These are phyloP conservation scores for Corinectria fuckeliana DNA, from an alignment of 2,329 filamentous ascomycete genomes.

Conservation along the genomic window DNA sequence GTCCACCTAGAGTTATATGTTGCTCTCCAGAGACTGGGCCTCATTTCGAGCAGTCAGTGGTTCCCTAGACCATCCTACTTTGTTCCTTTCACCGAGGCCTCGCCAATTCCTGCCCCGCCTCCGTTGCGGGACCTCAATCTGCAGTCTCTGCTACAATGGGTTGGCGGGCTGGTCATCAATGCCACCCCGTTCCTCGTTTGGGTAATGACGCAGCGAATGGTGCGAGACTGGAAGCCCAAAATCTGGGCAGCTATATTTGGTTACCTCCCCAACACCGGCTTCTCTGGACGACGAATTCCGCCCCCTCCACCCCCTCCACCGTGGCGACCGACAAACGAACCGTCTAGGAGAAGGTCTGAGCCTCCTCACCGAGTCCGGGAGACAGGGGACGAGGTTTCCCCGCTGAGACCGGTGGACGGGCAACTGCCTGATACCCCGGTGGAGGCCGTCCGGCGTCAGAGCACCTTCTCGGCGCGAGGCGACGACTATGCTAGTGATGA, in stretches of 20 bases:
- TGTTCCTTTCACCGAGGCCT: slow-evolving; percentile 59
- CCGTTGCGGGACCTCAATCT: slow-evolving; percentile 47
- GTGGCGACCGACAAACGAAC: slow-evolving; percentile 23
- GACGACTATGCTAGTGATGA: slow-evolving; percentile 64
- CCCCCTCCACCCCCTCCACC: slow-evolving; percentile 30
- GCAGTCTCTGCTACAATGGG: slow-evolving; percentile 52
- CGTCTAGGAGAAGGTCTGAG: slow-evolving; percentile 23
- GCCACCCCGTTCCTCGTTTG: slow-evolving; percentile 56
- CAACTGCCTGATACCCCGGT: slow-evolving; percentile 39
- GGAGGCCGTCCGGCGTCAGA: slow-evolving; percentile 50
- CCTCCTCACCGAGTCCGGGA: slow-evolving; percentile 31
- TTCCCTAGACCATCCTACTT: slow-evolving; percentile 59
- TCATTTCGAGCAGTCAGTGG: slow-evolving; percentile 49
- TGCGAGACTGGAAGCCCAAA: slow-evolving; percentile 44
- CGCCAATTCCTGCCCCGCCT: slow-evolving; percentile 57
- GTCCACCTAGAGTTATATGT: slow-evolving; percentile 60
- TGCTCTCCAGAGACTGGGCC: slow-evolving; percentile 58
- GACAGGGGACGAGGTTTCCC: slow-evolving; percentile 32
- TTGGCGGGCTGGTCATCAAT: slow-evolving; percentile 49
- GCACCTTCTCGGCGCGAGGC: slow-evolving; percentile 55
- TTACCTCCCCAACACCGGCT: slow-evolving; percentile 49
- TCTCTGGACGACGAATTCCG: slow-evolving; percentile 30
- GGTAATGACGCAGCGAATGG: slow-evolving; percentile 50
- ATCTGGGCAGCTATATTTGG: slow-evolving; percentile 50
- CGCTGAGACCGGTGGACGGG: slow-evolving; percentile 41